phyloP scores from a whole-genome alignment of 306 rosid genomes.

The Hippophae rhamnoides region DNA sequence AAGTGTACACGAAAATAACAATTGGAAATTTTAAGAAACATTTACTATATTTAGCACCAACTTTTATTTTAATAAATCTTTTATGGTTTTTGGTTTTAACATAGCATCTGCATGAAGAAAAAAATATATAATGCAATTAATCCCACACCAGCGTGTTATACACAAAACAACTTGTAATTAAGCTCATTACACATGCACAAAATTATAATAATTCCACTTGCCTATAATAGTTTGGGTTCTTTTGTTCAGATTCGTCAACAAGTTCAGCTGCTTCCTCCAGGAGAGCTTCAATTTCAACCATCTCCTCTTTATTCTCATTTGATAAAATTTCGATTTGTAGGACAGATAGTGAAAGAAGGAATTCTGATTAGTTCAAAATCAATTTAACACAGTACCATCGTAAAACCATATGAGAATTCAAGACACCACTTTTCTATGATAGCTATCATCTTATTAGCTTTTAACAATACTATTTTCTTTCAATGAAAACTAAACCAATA shows the following conservation, averaged over 20 bases:
- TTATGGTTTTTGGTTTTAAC: no score
- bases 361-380: no score
- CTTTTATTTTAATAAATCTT: no score
- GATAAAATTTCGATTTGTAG: conserved; percentile 70
- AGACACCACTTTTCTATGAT: no score
- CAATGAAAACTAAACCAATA: background rate
- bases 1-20: no score
- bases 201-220: conserved; percentile 19
- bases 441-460: no score
- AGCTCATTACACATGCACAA: background rate
- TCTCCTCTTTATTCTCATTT: conserved; percentile 47
- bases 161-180: background rate
- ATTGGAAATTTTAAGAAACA: no score
- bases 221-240: conserved; percentile 84
- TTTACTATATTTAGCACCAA: no score
- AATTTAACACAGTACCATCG: no score
- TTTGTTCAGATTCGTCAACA: conserved; percentile 50
- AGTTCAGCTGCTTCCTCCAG: conserved; percentile 98
- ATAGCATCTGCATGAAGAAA: background rate
- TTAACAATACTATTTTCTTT: no score
- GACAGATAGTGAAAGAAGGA: conserved; percentile 32
- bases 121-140: background rate
- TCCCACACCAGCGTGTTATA: background rate
- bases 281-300: conserved; percentile 72
- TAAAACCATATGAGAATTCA: no score